These are phyloP conservation scores for Arxiozyma telluris DNA, from an alignment of 1,139 yeast species.

Conservation along the genomic window DNA sequence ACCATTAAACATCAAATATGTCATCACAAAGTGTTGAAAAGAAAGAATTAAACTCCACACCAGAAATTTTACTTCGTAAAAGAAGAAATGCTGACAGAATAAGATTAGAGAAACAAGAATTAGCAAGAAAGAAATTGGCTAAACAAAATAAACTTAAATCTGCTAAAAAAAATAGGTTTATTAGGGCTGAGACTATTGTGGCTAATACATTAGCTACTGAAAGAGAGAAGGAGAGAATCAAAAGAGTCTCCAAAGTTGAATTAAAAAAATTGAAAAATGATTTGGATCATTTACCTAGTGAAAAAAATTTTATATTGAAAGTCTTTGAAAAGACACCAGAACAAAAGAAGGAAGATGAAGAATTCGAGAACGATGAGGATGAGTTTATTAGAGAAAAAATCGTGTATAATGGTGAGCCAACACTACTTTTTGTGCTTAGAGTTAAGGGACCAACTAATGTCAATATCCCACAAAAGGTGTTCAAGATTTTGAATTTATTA, in stretches of 20 bases:
- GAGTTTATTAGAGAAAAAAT: slow-evolving; percentile 30
- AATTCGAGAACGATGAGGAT: slow-evolving; percentile 20
- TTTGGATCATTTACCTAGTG: slow-evolving; percentile 21
- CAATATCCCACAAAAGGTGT: slow-evolving; percentile 58
- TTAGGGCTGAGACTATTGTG: slow-evolving; percentile 66
- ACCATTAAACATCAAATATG: slow-evolving; percentile 2
- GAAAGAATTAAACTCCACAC: slow-evolving; percentile 49
- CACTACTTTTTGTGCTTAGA: slow-evolving; percentile 56
- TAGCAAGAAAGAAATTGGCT: slow-evolving; percentile 36
- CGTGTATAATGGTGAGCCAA: slow-evolving; percentile 36
- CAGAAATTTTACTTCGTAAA: slow-evolving; percentile 66
- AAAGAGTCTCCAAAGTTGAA: slow-evolving; percentile 49
- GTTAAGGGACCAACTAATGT: slow-evolving; percentile 54
- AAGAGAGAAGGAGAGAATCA: slow-evolving; percentile 59
- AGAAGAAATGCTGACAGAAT: slow-evolving; percentile 69
- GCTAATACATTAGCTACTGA: slow-evolving; percentile 55
- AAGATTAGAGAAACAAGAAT: slow-evolving; percentile 54
- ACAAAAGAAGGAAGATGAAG: slow-evolving; percentile 10
- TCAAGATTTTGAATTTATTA: slow-evolving; percentile 47
- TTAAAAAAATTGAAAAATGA: slow-evolving; percentile 22
- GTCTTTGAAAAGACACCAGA: slow-evolving; percentile 18
- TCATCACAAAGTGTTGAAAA: slow-evolving; percentile 7
- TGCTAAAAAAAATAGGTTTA: slow-evolving; percentile 42
- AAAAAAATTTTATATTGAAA: slow-evolving; percentile 25
- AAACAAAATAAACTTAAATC: slow-evolving; percentile 37